Percentiles rank a stretch among this genome's conserved stretches.
These are phyloP conservation scores for Aegilops sharonensis DNA, from an alignment of 176 grass and related monocot genomes.

Conservation along the genomic window DNA sequence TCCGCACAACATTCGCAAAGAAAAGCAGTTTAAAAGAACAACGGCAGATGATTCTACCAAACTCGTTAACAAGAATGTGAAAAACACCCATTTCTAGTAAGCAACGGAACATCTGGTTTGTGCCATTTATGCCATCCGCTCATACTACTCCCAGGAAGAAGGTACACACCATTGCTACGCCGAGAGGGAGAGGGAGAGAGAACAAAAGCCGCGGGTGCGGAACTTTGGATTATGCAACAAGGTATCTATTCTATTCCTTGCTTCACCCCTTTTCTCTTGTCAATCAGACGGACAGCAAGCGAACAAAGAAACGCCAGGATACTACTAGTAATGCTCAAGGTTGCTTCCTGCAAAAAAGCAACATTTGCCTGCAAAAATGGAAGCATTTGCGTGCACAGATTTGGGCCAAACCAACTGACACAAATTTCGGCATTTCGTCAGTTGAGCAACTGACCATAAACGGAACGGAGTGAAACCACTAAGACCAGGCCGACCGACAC, in stretches of 20 bases:
- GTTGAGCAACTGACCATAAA: not conserved
- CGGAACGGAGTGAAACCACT: not conserved
- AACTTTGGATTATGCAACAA: constrained; percentile 6
- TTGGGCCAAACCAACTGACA: not conserved
- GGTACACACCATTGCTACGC: not conserved
- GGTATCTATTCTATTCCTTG: not conserved
- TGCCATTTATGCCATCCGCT: not conserved
- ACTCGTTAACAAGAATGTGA: not conserved
- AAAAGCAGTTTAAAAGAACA: not conserved
- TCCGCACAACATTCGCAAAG: too few species aligned
- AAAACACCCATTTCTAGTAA: not conserved
- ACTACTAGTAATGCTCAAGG: too few species aligned
- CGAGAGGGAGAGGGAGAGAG: not conserved
- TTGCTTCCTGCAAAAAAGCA: constrained; percentile 17
- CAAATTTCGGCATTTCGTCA: not conserved
- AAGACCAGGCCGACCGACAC: not conserved
- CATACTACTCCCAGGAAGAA: not conserved
- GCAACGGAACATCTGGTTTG: not conserved
- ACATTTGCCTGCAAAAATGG: too few species aligned
- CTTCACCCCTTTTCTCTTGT: not conserved
- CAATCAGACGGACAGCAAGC: constrained; percentile 7
- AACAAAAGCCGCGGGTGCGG: not conserved
- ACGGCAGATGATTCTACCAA: not conserved
- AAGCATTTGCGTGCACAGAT: not conserved
- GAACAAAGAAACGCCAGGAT: not conserved